These are phyloP conservation scores for Barnettozyma californica DNA, from an alignment of 805 yeast genomes.

Conservation along the genomic window DNA sequence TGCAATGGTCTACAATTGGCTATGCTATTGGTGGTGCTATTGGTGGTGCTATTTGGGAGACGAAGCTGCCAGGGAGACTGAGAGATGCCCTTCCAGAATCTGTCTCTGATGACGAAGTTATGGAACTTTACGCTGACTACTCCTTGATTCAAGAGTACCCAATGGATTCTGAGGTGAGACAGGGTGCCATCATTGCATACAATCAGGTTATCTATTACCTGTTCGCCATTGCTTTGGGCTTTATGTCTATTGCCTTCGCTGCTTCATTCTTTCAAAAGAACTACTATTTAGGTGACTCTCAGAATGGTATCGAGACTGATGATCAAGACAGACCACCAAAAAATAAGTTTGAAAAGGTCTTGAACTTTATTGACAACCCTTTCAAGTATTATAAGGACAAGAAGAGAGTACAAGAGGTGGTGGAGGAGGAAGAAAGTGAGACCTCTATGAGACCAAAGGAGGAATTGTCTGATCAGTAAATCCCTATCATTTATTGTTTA, in stretches of 20 bases:
- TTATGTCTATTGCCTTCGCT: constrained; percentile 27
- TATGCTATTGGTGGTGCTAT: constrained; percentile 34
- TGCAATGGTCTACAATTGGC: constrained; percentile 31
- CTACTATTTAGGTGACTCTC: constrained; percentile 32
- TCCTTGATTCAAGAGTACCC: constrained; percentile 24
- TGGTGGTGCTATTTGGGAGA: constrained; percentile 32
- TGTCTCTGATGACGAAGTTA: constrained; percentile 21
- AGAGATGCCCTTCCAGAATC: constrained; percentile 25
- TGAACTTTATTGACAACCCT: constrained; percentile 3
- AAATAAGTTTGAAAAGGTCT: constrained; percentile 1
- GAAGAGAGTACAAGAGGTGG: background rate
- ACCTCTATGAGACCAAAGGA: background rate
- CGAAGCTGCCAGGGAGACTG: constrained; percentile 29
- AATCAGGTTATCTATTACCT: constrained; percentile 26
- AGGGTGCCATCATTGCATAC: constrained; percentile 31
- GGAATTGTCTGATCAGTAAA: no score
- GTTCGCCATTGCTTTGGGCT: constrained; percentile 27
- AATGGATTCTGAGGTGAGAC: constrained; percentile 17
- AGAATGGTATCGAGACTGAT: constrained; percentile 31
- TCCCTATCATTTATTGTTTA: no score
- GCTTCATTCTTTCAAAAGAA: constrained; percentile 30
- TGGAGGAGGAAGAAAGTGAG: background rate
- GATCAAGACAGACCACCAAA: constrained; percentile 7
- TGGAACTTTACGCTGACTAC: constrained; percentile 22
- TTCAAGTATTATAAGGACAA: constrained; percentile 3